Base-by-base conservation (phyloP, 495 filamentous ascomycete species). In the Emericellopsis terricola region DNA sequence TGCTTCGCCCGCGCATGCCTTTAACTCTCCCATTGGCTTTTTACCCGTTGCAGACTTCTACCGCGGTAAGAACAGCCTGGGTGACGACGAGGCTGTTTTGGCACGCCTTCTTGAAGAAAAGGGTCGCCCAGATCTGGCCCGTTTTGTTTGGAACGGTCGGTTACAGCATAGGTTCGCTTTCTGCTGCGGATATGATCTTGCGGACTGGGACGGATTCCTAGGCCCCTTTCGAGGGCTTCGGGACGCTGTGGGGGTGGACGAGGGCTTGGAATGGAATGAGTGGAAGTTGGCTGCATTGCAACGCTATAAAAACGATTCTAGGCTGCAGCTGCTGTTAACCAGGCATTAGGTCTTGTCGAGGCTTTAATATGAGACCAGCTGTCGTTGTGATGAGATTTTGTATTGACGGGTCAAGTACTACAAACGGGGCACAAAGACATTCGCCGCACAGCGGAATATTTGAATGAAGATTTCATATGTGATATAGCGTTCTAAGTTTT, bases 1-100 rank as follows among this genome's bases (percentile, higher is more conserved):
- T 7, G 52, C 40, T 14, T 36, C 46, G 0, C 55, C 50, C 38
- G 49, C 45, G 28, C 40, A 38, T 7, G 53, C 57, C 13, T 65
- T 64, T 33, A 54, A 48, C 41, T 57, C 56, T 1, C 56, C 56
- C 2, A 50, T 54, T 19, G 51, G 57, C 44, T 45, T 63, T 38
- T 54, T 54, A 40, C 56, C 56, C 0, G 55, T 64, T 26, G 48
- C 31, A 8, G 48, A 53, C 13, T 64, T 64, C 35, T 62, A 60
- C 38, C 34, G 51, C 2, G 53, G 55, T 2, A 38, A 6, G 14
- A 59, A 61, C 39, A 28, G 38, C 11, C 43, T 59, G 5, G 41
- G 48, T 0, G 42, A 57, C 14, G 52, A 60, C 19, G 57, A 58
- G 41, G 10, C 43, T 4, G 33, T 32, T 19, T 52, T 61, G 28